Evolutionary conservation across 2,329 filamentous ascomycete genomes (phyloP).

Genomic region (Botrytis deweyae): DNA sequence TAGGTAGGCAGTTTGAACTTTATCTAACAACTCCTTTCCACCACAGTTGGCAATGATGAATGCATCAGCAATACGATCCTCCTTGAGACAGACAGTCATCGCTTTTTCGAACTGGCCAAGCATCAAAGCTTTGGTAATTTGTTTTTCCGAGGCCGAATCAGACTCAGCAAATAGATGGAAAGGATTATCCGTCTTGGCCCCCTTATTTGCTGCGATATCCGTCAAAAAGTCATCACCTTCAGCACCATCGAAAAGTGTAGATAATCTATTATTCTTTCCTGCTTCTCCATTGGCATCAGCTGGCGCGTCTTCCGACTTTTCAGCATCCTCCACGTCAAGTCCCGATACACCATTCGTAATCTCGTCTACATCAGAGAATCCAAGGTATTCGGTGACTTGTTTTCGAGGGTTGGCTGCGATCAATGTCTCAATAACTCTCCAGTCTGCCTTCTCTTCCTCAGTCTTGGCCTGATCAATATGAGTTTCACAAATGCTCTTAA

Average conservation of each 20-base stretch:
- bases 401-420: conserved; percentile 82
- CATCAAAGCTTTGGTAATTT: conserved; percentile 84
- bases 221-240: conserved; percentile 86
- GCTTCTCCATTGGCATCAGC: conserved; percentile 49
- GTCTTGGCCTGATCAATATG: conserved; percentile 73
- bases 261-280: conserved; percentile 61
- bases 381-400: conserved; percentile 83
- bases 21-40: conserved; percentile 88
- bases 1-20: conserved; percentile 89
- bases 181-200: conserved; percentile 87
- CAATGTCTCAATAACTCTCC: conserved; percentile 89
- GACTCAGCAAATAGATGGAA: conserved; percentile 84
- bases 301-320: conserved; percentile 47
- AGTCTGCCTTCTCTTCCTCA: conserved; percentile 93
- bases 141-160: conserved; percentile 81
- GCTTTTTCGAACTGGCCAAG: conserved; percentile 89
- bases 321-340: conserved; percentile 37
- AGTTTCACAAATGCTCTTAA: conserved; percentile 75
- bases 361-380: conserved; percentile 63
- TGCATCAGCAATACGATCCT: conserved; percentile 89
- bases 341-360: conserved; percentile 50
- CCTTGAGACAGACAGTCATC: conserved; percentile 81
- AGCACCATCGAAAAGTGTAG: conserved; percentile 76
- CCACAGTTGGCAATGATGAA: conserved; percentile 98
- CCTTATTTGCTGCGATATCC: conserved; percentile 82